Evolutionary conservation across 495 filamentous ascomycete species (phyloP).

Genomic region (Halenospora varia): DNA sequence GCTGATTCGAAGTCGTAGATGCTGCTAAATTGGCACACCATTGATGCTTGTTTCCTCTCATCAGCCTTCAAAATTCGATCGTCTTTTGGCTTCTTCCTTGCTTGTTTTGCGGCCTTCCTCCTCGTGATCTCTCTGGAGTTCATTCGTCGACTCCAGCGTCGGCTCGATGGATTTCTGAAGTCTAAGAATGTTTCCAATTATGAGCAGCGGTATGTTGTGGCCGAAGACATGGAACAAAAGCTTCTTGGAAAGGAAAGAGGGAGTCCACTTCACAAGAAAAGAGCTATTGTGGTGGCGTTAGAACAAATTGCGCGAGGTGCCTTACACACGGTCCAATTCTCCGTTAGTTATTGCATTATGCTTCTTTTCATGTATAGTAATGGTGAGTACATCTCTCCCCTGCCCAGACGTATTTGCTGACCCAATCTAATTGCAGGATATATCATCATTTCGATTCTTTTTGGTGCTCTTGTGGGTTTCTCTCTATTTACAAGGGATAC

Average conservation of each 20-base stretch:
- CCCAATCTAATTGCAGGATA: slow-evolving; percentile 4
- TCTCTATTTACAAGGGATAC: slow-evolving; percentile 18
- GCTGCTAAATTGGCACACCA: slow-evolving; percentile 16
- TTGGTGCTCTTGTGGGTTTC: slow-evolving; percentile 14
- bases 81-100: slow-evolving; percentile 9
- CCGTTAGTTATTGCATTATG: slow-evolving; percentile 17
- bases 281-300: background rate
- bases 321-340: slow-evolving; percentile 15
- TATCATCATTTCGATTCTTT: slow-evolving; percentile 14
- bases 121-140: slow-evolving; percentile 16
- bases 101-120: slow-evolving; percentile 13
- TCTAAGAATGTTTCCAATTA: background rate
- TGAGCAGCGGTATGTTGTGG: background rate
- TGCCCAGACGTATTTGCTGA: background rate
- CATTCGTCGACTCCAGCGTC: slow-evolving; percentile 9
- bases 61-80: slow-evolving; percentile 13
- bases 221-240: slow-evolving; percentile 8
- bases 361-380: slow-evolving; percentile 16
- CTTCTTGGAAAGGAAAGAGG: too few species aligned
- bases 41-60: slow-evolving; percentile 15
- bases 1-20: background rate
- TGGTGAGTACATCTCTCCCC: background rate
- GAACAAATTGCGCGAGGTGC: slow-evolving; percentile 11
- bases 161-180: slow-evolving; percentile 3
- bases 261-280: too few species aligned